A percentile compares a stretch with the other conserved stretches of the same genome.
Evolutionary conservation across 2,329 filamentous ascomycete species (phyloP).

Genomic region (Coleophoma crateriformis): DNA sequence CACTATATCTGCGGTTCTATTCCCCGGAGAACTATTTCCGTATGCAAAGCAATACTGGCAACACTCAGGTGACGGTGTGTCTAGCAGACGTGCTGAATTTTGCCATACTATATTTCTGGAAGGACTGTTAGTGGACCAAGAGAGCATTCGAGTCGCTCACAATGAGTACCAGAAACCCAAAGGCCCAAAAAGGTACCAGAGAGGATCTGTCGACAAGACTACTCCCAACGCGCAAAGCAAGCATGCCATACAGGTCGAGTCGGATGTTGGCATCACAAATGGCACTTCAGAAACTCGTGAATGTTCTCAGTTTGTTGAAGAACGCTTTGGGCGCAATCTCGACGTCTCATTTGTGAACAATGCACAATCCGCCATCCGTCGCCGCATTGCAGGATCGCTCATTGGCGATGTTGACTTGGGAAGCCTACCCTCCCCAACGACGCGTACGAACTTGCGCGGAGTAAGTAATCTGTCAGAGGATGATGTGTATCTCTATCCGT

Average conservation of each 20-base stretch:
- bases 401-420: constrained; percentile 64
- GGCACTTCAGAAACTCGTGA: constrained; percentile 42
- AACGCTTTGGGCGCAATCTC: constrained; percentile 89
- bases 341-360: constrained; percentile 72
- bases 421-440: constrained; percentile 45
- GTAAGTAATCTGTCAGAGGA: constrained; percentile 68
- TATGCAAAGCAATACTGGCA: constrained; percentile 96
- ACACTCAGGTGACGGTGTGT: constrained; percentile 88
- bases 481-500: constrained; percentile 84
- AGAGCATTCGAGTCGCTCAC: constrained; percentile 16
- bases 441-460: constrained; percentile 44
- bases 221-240: constrained; percentile 10
- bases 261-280: not conserved
- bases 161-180: constrained; percentile 36
- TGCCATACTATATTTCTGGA: constrained; percentile 71
- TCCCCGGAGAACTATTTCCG: constrained; percentile 58
- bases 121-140: constrained; percentile 52
- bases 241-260: not conserved
- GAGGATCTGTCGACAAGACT: constrained; percentile 42
- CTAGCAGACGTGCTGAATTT: constrained; percentile 86
- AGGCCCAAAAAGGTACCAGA: constrained; percentile 78
- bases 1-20: constrained; percentile 65
- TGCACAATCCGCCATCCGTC: constrained; percentile 79
- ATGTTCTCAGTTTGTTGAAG: constrained; percentile 78
- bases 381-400: constrained; percentile 83